These are phyloP conservation scores for Metschnikowia reukaufii DNA, from an alignment of 805 yeast genomes.

Conservation along the genomic window DNA sequence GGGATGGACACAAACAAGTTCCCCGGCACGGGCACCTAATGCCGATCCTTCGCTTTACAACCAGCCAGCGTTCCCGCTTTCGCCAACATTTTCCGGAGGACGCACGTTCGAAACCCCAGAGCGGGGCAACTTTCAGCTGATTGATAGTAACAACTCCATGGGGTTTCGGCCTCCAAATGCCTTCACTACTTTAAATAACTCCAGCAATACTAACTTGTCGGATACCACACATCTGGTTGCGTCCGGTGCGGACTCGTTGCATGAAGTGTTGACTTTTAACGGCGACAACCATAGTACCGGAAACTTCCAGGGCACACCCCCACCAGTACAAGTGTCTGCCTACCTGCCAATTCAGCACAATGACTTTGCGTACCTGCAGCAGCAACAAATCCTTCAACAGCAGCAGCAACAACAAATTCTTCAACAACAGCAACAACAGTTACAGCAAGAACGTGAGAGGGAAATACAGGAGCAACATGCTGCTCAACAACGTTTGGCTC, in stretches of 20 bases:
- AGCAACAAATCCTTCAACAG: conserved; percentile 5
- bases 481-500: conserved; percentile 16
- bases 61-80: conserved; percentile 22
- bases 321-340: conserved; percentile 7
- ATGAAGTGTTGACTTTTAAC: conserved; percentile 9
- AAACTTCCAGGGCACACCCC: conserved; percentile 10
- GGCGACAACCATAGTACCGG: conserved; percentile 11
- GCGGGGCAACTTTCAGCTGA: conserved; percentile 34
- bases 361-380: conserved; percentile 4
- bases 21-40: conserved; percentile 12
- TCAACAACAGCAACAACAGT: conserved; percentile 25
- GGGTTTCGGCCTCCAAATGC: conserved; percentile 41
- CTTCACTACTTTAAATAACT: conserved; percentile 42
- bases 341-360: conserved; percentile 8
- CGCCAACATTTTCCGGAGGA: conserved; percentile 25
- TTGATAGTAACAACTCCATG: conserved; percentile 32
- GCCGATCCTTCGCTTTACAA: conserved; percentile 13
- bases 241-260: conserved; percentile 9
- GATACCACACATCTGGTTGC: conserved; percentile 31
- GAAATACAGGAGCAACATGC: conserved; percentile 13
- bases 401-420: conserved; percentile 26
- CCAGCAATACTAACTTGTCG: conserved; percentile 40
- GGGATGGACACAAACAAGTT: conserved; percentile 5
- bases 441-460: conserved; percentile 16
- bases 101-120: conserved; percentile 19